These are phyloP conservation scores for Escovopsis sp. DNA, from an alignment of 2,329 filamentous ascomycete genomes.

Conservation along the genomic window DNA sequence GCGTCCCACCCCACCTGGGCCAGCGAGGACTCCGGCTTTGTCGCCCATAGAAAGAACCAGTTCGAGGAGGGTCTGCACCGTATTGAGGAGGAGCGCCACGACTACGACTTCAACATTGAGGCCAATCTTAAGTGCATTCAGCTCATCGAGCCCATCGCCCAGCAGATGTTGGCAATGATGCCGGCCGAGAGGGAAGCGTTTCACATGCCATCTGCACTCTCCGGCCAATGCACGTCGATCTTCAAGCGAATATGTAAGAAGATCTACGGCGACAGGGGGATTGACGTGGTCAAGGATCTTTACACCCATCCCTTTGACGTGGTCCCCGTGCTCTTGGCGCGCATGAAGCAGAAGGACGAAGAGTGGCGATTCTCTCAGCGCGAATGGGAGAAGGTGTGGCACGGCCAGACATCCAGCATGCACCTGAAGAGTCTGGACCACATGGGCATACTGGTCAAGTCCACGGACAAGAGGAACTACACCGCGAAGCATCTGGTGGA, in stretches of 20 bases:
- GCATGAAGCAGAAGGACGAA: conserved; percentile 90
- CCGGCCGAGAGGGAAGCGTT: conserved; percentile 59
- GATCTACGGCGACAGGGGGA: conserved; percentile 81
- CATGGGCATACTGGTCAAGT: conserved; percentile 82
- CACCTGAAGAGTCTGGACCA: conserved; percentile 95
- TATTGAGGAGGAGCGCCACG: conserved; percentile 95
- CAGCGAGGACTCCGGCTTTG: conserved; percentile 93
- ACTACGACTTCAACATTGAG: conserved; percentile 98
- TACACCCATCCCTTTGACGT: conserved; percentile 74
- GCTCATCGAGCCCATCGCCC: conserved; percentile 83
- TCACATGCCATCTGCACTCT: conserved; percentile 67
- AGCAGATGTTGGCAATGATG: conserved; percentile 71
- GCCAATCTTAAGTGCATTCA: conserved; percentile 90
- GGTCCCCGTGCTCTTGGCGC: conserved; percentile 72
- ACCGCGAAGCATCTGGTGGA: conserved; percentile 81
- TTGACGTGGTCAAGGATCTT: conserved; percentile 74
- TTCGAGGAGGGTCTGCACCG: conserved; percentile 89
- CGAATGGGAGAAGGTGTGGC: conserved; percentile 99
- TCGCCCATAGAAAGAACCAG: conserved; percentile 91
- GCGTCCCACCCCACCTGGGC: conserved; percentile 98
- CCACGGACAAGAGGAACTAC: conserved; percentile 79
- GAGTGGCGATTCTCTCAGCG: conserved; percentile 95
- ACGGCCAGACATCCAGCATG: conserved; percentile 84
- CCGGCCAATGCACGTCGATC: conserved; percentile 88
- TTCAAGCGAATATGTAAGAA: conserved; percentile 97